Percentiles rank a stretch among this genome's conserved stretches.
Conservation (phyloP, 164 flowering plant genomes). For the Vitis riparia region DNA sequence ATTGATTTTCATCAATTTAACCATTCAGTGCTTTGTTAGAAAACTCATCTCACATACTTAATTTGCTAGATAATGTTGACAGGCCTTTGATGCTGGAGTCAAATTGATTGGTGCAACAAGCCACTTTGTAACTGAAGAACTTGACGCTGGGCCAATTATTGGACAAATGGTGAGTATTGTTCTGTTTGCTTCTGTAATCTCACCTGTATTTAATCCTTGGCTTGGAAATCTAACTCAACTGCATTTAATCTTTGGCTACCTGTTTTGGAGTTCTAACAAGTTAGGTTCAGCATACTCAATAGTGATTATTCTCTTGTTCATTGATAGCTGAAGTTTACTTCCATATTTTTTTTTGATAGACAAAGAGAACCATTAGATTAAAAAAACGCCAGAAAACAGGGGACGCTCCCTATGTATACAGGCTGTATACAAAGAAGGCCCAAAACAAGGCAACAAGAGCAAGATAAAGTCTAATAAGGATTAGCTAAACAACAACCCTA, state of each 20-base stretch:
- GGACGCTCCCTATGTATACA: too few relatives aligned
- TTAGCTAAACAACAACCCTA: too few relatives aligned
- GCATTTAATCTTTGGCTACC: too few relatives aligned
- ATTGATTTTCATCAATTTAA: neutral
- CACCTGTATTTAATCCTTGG: neutral
- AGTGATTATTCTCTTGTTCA: neutral
- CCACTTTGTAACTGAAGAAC: constrained; percentile 95
- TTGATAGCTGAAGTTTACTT: too few relatives aligned
- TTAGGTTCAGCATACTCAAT: neutral
- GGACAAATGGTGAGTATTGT: constrained; percentile 78
- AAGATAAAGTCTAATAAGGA: too few relatives aligned
- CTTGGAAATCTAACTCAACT: too few relatives aligned
- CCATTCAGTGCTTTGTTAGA: constrained; percentile 5
- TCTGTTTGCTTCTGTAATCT: constrained; percentile 1
- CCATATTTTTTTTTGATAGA: too few relatives aligned
- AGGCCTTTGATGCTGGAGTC: constrained; percentile 94
- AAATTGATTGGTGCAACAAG: constrained; percentile 93
- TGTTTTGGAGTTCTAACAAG: neutral
- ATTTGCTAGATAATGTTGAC: constrained; percentile 23
- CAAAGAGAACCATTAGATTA: too few relatives aligned
- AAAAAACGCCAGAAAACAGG: too few relatives aligned
- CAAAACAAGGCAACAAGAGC: too few relatives aligned
- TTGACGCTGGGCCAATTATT: constrained; percentile 87
- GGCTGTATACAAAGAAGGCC: too few relatives aligned
- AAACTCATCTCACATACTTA: constrained; percentile 4